Conservation (phyloP, 345 rosid genomes). For the Pseudoturritis turrita region DNA sequence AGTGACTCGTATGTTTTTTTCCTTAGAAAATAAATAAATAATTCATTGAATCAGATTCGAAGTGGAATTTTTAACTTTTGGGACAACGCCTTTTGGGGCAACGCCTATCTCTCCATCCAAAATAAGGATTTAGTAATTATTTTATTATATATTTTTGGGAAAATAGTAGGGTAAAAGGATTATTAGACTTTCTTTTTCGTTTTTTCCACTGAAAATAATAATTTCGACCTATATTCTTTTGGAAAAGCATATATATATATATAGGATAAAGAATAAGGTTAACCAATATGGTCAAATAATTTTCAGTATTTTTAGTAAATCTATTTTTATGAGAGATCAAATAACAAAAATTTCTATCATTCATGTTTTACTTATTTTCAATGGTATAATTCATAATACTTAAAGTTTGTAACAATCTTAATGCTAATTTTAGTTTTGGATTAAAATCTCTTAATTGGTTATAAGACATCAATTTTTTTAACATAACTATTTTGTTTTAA, state of each 20-base stretch:
- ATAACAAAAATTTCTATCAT: too few species aligned
- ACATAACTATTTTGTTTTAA: too few species aligned
- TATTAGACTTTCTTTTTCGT: background rate
- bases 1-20: background rate
- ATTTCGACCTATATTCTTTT: background rate
- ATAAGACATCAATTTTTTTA: too few species aligned
- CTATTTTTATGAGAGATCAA: too few species aligned
- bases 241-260: too few species aligned
- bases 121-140: background rate
- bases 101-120: background rate
- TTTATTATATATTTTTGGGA: background rate
- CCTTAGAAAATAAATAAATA: background rate
- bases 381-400: too few species aligned
- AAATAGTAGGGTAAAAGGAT: background rate
- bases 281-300: background rate
- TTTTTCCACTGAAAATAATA: background rate
- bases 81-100: background rate
- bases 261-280: background rate
- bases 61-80: background rate
- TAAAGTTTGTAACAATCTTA: too few species aligned
- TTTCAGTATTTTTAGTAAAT: too few species aligned
- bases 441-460: too few species aligned
- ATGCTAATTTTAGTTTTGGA: too few species aligned
- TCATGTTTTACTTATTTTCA: too few species aligned
- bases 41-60: constrained; percentile 27